These are phyloP conservation scores for Hordeum pubiflorum DNA, from an alignment of 202 grass and related monocot species.

Conservation along the genomic window DNA sequence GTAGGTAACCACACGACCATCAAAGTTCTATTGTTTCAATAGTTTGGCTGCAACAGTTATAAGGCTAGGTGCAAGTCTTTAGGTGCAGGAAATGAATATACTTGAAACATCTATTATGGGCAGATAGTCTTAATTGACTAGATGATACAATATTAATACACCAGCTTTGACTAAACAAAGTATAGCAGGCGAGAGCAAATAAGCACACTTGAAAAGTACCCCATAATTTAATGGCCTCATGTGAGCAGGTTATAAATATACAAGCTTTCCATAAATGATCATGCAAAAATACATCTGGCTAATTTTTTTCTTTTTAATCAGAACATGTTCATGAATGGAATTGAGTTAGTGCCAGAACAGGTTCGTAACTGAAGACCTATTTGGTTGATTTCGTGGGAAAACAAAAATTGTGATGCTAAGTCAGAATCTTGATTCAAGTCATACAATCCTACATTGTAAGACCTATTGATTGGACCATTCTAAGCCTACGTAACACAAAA, in stretches of 20 bases:
- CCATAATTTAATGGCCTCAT: neutral
- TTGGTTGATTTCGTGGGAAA: neutral
- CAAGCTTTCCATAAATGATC: neutral
- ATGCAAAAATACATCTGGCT: neutral
- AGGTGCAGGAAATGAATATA: conserved; percentile 3
- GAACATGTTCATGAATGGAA: neutral
- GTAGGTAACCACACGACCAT: neutral
- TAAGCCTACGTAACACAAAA: neutral
- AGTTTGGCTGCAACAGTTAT: neutral
- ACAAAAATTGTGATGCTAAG: neutral
- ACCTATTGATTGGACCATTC: neutral
- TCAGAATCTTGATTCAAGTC: neutral
- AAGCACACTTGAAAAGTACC: neutral
- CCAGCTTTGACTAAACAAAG: neutral
- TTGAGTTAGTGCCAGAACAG: neutral
- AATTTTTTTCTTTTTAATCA: neutral
- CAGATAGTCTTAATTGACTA: neutral
- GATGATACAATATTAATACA: neutral
- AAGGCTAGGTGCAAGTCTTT: neutral
- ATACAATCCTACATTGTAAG: neutral
- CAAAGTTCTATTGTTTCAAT: neutral
- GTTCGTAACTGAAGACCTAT: neutral
- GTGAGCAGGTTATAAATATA: neutral
- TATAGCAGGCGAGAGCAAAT: neutral
- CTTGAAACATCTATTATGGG: neutral